Conservation (phyloP, 2,329 filamentous ascomycete species). For the Macrophomina tecta region DNA sequence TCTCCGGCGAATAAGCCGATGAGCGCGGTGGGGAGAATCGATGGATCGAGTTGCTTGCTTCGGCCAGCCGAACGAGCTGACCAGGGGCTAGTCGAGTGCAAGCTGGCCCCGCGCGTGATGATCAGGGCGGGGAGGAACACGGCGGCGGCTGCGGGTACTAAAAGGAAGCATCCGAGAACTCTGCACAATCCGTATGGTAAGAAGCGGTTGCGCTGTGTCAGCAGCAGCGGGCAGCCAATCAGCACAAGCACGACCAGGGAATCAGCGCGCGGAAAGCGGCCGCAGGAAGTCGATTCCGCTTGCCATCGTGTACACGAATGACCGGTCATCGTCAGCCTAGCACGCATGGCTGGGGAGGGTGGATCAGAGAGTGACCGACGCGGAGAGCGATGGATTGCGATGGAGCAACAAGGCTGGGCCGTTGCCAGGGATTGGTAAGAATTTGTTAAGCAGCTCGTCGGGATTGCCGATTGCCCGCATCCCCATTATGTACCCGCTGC, state of each 20-base stretch:
- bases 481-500: neutral
- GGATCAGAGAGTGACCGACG: neutral
- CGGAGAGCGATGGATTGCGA: neutral
- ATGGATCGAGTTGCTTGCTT: neutral
- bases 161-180: neutral
- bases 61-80: neutral
- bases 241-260: neutral
- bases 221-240: conserved; percentile 2
- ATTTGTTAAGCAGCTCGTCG: conserved; percentile 28
- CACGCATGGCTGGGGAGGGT: neutral
- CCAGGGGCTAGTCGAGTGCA: neutral
- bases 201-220: neutral
- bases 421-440: conserved; percentile 27
- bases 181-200: neutral
- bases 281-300: neutral
- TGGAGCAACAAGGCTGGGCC: neutral
- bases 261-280: conserved; percentile 1
- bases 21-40: neutral
- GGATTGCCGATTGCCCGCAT: conserved; percentile 18
- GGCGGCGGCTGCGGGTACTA: neutral
- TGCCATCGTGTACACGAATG: no score
- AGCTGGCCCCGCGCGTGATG: neutral
- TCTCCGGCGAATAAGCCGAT: neutral
- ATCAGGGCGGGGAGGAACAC: conserved; percentile 11
- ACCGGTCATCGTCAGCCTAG: neutral